These are phyloP conservation scores for Rubia tinctorum DNA, from an alignment of 305 asterid species.

Conservation along the genomic window DNA sequence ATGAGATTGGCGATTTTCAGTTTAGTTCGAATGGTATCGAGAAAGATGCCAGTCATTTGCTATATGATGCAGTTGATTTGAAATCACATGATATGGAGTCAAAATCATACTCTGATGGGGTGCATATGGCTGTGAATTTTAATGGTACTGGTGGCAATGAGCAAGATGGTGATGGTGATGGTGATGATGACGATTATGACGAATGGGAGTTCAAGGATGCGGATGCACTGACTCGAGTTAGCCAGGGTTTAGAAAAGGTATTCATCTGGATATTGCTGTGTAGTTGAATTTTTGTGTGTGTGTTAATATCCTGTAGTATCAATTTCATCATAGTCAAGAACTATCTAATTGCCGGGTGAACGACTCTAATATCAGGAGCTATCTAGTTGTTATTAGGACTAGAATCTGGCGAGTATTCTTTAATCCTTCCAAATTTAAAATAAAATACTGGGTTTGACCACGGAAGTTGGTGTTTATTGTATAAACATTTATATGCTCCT, in stretches of 20 bases:
- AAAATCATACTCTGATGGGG: conserved; percentile 12
- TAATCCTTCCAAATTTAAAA: background rate
- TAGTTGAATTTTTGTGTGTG: conserved; percentile 3
- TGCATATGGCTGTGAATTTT: conserved; percentile 17
- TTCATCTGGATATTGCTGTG: conserved; percentile 17
- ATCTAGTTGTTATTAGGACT: conserved; percentile 15
- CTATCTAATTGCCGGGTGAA: background rate
- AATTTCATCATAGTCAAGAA: background rate
- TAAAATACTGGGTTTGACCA: background rate
- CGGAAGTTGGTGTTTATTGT: background rate
- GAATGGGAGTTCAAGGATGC: conserved; percentile 85
- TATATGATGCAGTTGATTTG: conserved; percentile 22
- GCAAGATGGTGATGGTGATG: background rate
- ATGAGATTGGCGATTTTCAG: conserved; percentile 23
- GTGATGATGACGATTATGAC: conserved; percentile 16
- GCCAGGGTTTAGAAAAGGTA: conserved; percentile 38
- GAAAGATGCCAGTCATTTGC: conserved; percentile 16
- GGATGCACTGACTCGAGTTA: conserved; percentile 28
- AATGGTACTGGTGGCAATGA: conserved; percentile 24
- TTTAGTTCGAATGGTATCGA: conserved; percentile 21
- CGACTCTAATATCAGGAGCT: background rate
- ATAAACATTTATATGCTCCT: background rate
- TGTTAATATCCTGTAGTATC: conserved; percentile 16
- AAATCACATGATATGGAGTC: conserved; percentile 17
- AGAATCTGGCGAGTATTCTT: conserved; percentile 6